Evolutionary conservation across 768 basidiomycete genomes (phyloP), one percentile per base, ranked within the genome.

Genomic region (Suillus fuscotomentosus): DNA sequence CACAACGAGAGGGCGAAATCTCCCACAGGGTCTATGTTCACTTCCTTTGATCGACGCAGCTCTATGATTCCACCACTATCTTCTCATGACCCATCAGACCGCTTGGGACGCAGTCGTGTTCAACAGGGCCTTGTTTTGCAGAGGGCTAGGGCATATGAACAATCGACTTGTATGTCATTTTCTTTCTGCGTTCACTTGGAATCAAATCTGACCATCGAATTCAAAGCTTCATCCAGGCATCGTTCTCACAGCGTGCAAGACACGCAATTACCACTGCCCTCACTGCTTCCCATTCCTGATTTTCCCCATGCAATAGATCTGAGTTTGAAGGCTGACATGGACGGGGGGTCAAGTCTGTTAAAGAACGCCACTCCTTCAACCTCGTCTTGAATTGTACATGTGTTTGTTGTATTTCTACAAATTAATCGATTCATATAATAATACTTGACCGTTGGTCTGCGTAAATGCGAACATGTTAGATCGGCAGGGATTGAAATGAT

Each of bases 241-340:
- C 27, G 31, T 14, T 56, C 61, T 39, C 55, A 60, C 20, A 60
- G 24, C 22, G 55, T 24, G 34, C 74, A 73, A 67, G 72, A 77
- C 24, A 72, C 77, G 13, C 71, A 77, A 63, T 80, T 83, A 70
- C 73, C 79, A n/a, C 66, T 78, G 63, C 79, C 81, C n/a, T 75
- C 80, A 0, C 69, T 75, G 27, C 70, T 75, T 39, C 69, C 75
- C 9, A 67, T 77, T 17, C 71, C 73, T 39, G 70, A 71, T n/a
- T 64, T 78, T 56, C 67, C 65, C 43, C 63, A 11, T 36, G 34
- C 17, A 38, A 54, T 34, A 13, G 53, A 69, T 31, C 50, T 50
- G 5, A 34, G 63, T n/a, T 41, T 57, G n/a, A 70, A 72, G 24
- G 45, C 62, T 43, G 61, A 62, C 2, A 59, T 31, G 31, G 31